Conservation (phyloP, 2,329 filamentous ascomycete genomes). For the Neopestalotiopsis rosae region DNA sequence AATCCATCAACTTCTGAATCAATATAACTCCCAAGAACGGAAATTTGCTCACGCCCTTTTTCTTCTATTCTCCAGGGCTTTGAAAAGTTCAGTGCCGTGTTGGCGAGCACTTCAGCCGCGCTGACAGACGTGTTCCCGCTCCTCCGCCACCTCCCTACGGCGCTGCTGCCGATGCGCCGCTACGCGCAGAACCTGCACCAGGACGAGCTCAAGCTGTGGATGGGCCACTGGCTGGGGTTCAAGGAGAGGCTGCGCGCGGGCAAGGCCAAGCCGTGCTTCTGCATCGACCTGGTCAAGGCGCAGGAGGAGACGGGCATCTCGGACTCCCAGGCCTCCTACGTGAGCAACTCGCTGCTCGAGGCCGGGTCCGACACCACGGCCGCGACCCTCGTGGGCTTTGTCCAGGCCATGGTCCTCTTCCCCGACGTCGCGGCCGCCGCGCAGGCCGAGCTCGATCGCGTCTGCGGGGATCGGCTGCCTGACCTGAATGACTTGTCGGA, state of each 20-base stretch:
- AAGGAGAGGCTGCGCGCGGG: constrained; percentile 39
- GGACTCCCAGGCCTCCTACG: constrained; percentile 40
- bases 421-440: constrained; percentile 53
- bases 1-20: background rate
- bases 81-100: constrained; percentile 34
- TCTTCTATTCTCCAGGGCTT: constrained; percentile 29
- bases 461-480: constrained; percentile 57
- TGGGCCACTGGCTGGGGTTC: constrained; percentile 45
- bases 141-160: constrained; percentile 49
- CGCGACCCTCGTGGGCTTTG: constrained; percentile 50
- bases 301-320: constrained; percentile 36
- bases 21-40: background rate
- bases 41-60: no score
- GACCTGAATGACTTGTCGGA: constrained; percentile 51
- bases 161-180: constrained; percentile 41
- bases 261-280: constrained; percentile 34
- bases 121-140: constrained; percentile 53
- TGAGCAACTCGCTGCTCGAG: constrained; percentile 31
- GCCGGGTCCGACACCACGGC: constrained; percentile 48
- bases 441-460: constrained; percentile 59
- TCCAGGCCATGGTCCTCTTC: constrained; percentile 53
- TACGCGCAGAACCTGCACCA: constrained; percentile 48
- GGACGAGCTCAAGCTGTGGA: constrained; percentile 47
- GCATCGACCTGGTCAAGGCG: constrained; percentile 28
- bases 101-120: constrained; percentile 37